Percentiles rank a stretch among this genome's conserved stretches.
Evolutionary conservation across 257 asterid species (phyloP).

Genomic region (Solanum bukasovii): DNA sequence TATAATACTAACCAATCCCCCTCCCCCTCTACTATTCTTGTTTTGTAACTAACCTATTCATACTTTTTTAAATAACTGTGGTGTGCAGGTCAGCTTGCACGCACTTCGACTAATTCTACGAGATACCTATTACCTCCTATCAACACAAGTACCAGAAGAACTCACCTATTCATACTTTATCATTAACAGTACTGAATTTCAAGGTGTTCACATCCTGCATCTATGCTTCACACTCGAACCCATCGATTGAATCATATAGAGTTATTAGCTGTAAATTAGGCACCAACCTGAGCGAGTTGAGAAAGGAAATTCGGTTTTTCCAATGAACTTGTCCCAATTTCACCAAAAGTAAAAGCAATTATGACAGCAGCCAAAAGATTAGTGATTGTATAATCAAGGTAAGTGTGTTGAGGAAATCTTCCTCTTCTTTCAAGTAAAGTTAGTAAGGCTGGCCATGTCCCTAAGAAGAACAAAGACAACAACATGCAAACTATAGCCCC

Average conservation of each 20-base stretch:
- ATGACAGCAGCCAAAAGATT: conserved; percentile 84
- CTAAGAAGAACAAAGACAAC: conserved; percentile 58
- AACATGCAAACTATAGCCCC: conserved; percentile 93
- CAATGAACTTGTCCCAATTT: conserved; percentile 43
- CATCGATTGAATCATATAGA: neutral
- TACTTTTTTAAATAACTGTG: neutral
- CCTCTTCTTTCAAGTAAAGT: conserved; percentile 86
- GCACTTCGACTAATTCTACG: neutral
- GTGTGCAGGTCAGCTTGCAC: neutral
- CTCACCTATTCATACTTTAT: neutral
- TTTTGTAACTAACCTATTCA: neutral
- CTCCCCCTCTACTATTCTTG: neutral
- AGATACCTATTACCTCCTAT: neutral
- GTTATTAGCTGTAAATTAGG: neutral
- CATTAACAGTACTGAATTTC: neutral
- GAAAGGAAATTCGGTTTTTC: conserved; percentile 55
- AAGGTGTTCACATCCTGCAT: neutral
- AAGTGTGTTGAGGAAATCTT: conserved; percentile 89
- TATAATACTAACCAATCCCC: neutral
- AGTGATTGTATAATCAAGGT: conserved; percentile 78
- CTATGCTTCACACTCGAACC: neutral
- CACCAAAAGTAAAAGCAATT: conserved; percentile 85
- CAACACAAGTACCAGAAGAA: neutral
- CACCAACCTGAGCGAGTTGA: conserved; percentile 65
- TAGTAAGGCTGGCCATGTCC: conserved; percentile 93